These are phyloP conservation scores for Rutstroemia sp. DNA, from an alignment of 2,329 filamentous ascomycete genomes.

Conservation along the genomic window DNA sequence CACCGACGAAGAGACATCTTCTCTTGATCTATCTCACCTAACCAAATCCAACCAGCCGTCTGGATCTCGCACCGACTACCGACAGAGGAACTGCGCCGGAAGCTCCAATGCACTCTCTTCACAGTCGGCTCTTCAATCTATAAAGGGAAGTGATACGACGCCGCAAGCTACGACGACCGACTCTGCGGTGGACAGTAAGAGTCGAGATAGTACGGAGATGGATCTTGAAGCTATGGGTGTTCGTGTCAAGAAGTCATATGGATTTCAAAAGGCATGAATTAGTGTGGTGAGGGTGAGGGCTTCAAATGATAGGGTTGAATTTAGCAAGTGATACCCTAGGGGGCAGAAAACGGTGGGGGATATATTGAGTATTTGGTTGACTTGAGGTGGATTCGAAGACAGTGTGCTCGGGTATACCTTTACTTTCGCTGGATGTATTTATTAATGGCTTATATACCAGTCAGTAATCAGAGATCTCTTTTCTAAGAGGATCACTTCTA, in stretches of 20 bases:
- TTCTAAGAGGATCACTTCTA: not conserved
- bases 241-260: constrained; percentile 20
- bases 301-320: too few relatives aligned
- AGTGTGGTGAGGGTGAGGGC: not conserved
- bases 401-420: not conserved
- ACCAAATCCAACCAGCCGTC: not conserved
- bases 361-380: not conserved
- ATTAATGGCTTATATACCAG: not conserved
- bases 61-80: not conserved
- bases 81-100: constrained; percentile 9
- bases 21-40: constrained; percentile 16
- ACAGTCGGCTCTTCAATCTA: constrained; percentile 1
- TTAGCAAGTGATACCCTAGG: too few relatives aligned
- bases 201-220: constrained; percentile 24
- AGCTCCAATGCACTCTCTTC: constrained; percentile 8
- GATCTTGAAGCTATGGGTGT: constrained; percentile 25
- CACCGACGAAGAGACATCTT: constrained; percentile 15
- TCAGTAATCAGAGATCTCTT: too few relatives aligned
- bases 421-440: not conserved
- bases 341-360: too few relatives aligned
- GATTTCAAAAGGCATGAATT: constrained; percentile 13
- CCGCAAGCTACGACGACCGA: constrained; percentile 10
- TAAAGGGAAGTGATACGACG: constrained; percentile 14
- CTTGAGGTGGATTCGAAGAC: not conserved
- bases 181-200: constrained; percentile 6